A percentile compares a stretch with the other conserved stretches of the same genome.
Evolutionary conservation across 495 filamentous ascomycete genomes (phyloP).

Genomic region (Cercophora newfieldiana): DNA sequence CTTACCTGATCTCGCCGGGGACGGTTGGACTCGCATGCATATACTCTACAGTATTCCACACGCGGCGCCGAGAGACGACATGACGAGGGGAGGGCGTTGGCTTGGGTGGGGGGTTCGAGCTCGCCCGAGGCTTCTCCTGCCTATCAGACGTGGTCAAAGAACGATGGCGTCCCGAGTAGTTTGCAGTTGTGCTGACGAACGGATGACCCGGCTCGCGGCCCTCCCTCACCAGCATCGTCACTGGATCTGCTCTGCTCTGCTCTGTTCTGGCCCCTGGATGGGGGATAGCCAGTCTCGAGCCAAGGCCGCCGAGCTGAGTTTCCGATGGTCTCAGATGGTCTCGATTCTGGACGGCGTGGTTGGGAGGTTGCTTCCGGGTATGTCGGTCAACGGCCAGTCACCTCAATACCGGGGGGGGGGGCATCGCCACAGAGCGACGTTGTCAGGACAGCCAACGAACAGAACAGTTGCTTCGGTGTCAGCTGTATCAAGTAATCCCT

Average conservation of each 20-base stretch:
- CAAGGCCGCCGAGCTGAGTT: not conserved
- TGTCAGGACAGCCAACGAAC: not conserved
- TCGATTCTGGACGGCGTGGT: not conserved
- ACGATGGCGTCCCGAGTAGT: not conserved
- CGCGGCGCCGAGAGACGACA: not conserved
- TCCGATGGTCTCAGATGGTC: constrained; percentile 5
- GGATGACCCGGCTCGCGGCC: not conserved
- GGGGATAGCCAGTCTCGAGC: not conserved
- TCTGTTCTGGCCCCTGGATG: not conserved
- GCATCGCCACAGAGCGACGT: not conserved
- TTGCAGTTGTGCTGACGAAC: constrained; percentile 7
- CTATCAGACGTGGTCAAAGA: not conserved
- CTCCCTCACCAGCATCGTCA: not conserved
- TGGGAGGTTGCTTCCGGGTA: not conserved
- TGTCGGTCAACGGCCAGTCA: not conserved
- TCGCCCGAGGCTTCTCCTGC: not conserved
- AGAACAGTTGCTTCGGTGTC: not conserved
- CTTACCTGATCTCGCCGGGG: not conserved
- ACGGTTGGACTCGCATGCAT: constrained; percentile 8
- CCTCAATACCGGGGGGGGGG: not conserved
- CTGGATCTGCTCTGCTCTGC: not conserved
- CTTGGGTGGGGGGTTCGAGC: not conserved
- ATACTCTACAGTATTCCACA: no score
- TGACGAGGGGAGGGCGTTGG: not conserved
- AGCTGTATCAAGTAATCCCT: not conserved